These are phyloP conservation scores for Pyrus pyrifolia DNA, from an alignment of 306 rosid species.

Conservation along the genomic window DNA sequence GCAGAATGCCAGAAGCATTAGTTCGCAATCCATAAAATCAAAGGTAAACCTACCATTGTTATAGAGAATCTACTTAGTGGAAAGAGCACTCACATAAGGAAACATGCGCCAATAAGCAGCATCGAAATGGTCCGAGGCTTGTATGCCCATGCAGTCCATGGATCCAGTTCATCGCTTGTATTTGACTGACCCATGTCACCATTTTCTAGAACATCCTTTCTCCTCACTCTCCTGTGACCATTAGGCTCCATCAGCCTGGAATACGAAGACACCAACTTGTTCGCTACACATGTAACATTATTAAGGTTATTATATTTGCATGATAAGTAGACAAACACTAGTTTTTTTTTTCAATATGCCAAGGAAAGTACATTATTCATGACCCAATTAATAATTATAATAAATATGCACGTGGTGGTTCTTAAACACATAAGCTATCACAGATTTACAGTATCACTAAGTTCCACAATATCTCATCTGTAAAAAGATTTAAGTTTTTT, in stretches of 20 bases:
- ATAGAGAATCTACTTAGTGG: slow-evolving; percentile 8
- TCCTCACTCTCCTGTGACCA: slow-evolving; percentile 52
- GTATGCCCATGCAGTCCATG: slow-evolving; percentile 99
- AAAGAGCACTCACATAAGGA: slow-evolving; percentile 78
- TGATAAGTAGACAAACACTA: background rate
- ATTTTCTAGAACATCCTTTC: slow-evolving; percentile 57
- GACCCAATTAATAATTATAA: background rate
- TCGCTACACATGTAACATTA: slow-evolving; percentile 14
- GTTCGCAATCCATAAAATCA: background rate
- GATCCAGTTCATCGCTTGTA: slow-evolving; percentile 74
- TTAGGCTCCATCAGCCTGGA: slow-evolving; percentile 59
- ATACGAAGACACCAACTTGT: slow-evolving; percentile 30
- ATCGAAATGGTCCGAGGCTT: slow-evolving; percentile 89
- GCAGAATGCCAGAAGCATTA: background rate
- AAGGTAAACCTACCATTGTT: background rate
- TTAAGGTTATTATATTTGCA: background rate
- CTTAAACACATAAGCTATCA: background rate
- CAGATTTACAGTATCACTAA: background rate
- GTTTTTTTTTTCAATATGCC: background rate
- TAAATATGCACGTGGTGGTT: background rate
- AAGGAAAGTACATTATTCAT: background rate
- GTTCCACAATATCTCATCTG: background rate
- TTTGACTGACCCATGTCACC: slow-evolving; percentile 46
- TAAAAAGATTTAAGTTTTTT: background rate
- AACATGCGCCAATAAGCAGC: slow-evolving; percentile 89